phyloP scores from a whole-genome alignment of 495 filamentous ascomycete genomes.

The Aspergillus cavernicola region DNA sequence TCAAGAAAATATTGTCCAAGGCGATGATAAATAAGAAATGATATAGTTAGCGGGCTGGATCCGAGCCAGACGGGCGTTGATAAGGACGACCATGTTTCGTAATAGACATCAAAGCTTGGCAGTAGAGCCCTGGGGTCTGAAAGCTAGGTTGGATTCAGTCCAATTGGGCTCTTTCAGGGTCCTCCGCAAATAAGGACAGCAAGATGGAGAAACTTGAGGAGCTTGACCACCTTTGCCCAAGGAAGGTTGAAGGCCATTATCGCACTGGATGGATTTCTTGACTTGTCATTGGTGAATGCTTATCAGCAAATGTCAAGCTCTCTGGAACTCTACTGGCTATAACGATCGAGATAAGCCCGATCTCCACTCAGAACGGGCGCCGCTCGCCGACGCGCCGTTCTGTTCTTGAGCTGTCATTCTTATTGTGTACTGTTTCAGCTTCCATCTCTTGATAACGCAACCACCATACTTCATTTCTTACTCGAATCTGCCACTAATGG shows the following conservation, averaged over 20 bases:
- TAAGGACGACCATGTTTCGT: conserved; percentile 12
- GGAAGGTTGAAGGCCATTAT: too few relatives aligned
- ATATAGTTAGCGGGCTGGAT: not conserved
- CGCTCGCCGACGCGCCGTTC: not conserved
- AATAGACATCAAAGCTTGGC: not conserved
- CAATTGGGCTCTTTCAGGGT: too few relatives aligned
- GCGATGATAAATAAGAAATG: conserved; percentile 12
- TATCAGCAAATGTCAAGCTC: conserved; percentile 1
- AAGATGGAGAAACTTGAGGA: not conserved
- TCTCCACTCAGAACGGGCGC: not conserved
- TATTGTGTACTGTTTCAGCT: not conserved
- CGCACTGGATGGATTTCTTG: not conserved
- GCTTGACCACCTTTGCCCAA: not conserved
- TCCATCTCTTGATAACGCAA: not conserved
- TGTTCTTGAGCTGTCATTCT: not conserved
- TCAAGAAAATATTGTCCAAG: not conserved
- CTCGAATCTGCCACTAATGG: not conserved
- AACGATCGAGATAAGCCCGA: too few relatives aligned
- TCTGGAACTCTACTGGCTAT: not conserved
- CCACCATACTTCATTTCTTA: not conserved
- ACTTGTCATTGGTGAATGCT: not conserved
- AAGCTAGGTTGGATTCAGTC: not conserved
- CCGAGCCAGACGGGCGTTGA: not conserved
- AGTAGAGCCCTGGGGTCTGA: too few relatives aligned
- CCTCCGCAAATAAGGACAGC: too few relatives aligned